Evolutionary conservation across 2,329 filamentous ascomycete species (phyloP), one percentile per base, ranked within the genome.

Genomic region (Xylariaceae sp.): DNA sequence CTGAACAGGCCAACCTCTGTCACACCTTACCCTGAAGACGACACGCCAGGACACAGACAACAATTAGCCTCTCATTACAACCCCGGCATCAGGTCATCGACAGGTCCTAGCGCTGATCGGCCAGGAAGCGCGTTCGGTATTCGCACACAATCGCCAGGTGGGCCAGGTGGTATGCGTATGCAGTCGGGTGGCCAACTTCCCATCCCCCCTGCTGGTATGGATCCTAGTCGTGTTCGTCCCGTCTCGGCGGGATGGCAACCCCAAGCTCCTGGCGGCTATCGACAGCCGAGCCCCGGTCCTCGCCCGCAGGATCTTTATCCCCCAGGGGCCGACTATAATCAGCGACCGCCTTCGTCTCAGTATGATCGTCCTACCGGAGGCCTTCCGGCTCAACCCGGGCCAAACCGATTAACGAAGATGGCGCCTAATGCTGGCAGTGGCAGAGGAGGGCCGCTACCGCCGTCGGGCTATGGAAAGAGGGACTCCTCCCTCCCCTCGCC

Each of bases 11-110:
- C 81, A 3, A 77, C 76, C 53, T 81, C 82, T 3, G 71, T 74
- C 3, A 78, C 78, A 0, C 82, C 82, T 0, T 85, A 85, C 58
- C 82, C 82, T 3, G 82, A 83, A 39, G 81, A 84, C 52, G 82
- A 84, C 48, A 67, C 76, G 48, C 61, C 45, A 51, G 69, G 60
- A 6, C 49, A 50, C 14, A 70, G 64, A 50, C 72, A 63, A 23
- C 73, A 70, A 26, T 65, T 74, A 58, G 72, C 74, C 2, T 72
- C 78, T 3, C 75, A 78, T 48, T 78, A 75, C 57, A 79, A 79
- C 59, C 71, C 80, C 2, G 78, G 79, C 34, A 70, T 82, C 4
- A 81, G 82, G 5, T 75, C 81, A 23, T 78, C 79, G 8, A 78
- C 78, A 3, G 79, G 78, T 3, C 79, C 78, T 0, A 73, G 73